Evolutionary conservation across 2,329 filamentous ascomycete genomes (phyloP), one percentile per base, ranked within the genome.

Genomic region (Aspergillus pseudoglaucus): DNA sequence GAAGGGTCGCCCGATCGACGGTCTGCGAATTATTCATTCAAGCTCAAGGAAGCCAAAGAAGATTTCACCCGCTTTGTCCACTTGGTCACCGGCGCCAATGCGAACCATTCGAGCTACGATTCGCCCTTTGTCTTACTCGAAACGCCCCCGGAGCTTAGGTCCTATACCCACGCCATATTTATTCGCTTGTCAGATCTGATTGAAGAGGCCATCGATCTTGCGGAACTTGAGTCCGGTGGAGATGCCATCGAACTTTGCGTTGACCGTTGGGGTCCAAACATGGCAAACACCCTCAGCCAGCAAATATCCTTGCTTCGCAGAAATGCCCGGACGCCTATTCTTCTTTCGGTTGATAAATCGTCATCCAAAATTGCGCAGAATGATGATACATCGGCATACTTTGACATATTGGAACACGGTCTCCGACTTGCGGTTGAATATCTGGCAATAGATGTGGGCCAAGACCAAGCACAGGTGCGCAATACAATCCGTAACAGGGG

Each of bases 201-300:
- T 6, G 59, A 60, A 1, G 60, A 58, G 20, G 51, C 53, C 23
- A 58, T 72, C 15, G 73, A 78, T 41, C 66, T 81, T 53, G 68
- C 73, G 4, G 71, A 76, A 40, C 66, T 83, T 2, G 79, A 83
- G 61, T 79, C 79, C 6, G 72, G 75, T 7, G 79, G 74, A 6
- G 81, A 84, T 65, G 79, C 77, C 18, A 75, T 83, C 38, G 81
- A 83, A 57, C 66, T 83, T 3, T 77, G 79, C 48, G 74, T 84
- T 44, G 80, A 84, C 62, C 71, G 71, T 40, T 82, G 80, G 77
- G 71, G 73, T 6, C 63, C 72, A 20, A 72, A 76, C 46, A 64
- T 79, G 49, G 60, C 75, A 23, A 73, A 71, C 46, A 59, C 74
- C 7, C 69, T 83, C 52, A 76, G 77, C 38, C 75, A 75, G 41